These are phyloP conservation scores for Halophytophthora polymorphica DNA, from an alignment of 352 stramenopile genomes.

Conservation along the genomic window DNA sequence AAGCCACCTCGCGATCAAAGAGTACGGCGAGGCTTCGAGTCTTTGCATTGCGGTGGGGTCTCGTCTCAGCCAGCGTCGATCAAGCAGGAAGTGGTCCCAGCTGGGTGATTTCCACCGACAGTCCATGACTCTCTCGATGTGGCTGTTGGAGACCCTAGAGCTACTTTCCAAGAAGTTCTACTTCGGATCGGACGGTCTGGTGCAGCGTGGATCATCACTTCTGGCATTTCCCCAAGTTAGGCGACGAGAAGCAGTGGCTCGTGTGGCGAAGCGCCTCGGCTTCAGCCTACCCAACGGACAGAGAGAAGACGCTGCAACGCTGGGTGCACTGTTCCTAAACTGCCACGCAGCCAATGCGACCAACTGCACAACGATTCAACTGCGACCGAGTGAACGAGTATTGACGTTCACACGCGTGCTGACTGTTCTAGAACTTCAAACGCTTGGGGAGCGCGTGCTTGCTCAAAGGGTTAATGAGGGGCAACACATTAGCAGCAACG, in stretches of 20 bases:
- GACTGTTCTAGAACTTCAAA: conserved; percentile 24
- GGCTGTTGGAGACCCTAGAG: conserved; percentile 35
- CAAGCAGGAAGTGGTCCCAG: conserved; percentile 24
- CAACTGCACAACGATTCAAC: conserved; percentile 13
- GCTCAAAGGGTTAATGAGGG: conserved; percentile 1
- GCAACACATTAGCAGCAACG: neutral
- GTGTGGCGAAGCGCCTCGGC: conserved; percentile 19
- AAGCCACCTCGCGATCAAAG: conserved; percentile 27
- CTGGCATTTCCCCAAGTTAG: conserved; percentile 24
- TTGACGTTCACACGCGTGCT: conserved; percentile 10
- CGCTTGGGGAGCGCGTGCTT: conserved; percentile 11
- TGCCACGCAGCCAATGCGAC: conserved; percentile 14
- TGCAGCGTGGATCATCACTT: neutral
- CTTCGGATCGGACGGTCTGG: conserved; percentile 21
- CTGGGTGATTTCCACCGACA: conserved; percentile 29
- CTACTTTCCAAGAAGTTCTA: conserved; percentile 36
- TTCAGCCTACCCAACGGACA: conserved; percentile 1
- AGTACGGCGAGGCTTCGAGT: conserved; percentile 7
- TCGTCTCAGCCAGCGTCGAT: conserved; percentile 9
- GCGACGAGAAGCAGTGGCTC: conserved; percentile 25
- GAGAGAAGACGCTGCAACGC: conserved; percentile 15
- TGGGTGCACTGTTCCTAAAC: conserved; percentile 40
- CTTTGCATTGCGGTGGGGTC: conserved; percentile 12
- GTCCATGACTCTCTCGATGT: conserved; percentile 29
- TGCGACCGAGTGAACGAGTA: conserved; percentile 13